A percentile compares a stretch with the other conserved stretches of the same genome.
Evolutionary conservation across 2,329 filamentous ascomycete species (phyloP).

Genomic region (Bretziella fagacearum): DNA sequence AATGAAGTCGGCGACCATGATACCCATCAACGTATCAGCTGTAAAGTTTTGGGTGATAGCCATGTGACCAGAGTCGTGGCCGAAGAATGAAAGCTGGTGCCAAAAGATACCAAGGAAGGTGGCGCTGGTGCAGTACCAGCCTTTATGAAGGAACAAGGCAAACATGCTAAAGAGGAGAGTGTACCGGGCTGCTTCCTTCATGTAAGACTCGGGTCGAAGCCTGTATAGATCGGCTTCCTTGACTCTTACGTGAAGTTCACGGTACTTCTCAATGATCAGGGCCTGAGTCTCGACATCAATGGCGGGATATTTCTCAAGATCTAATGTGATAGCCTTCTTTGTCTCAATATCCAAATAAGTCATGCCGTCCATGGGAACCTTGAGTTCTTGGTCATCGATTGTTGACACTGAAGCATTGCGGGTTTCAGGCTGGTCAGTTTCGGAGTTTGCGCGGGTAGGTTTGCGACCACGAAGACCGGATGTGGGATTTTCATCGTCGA

Average conservation of each 20-base stretch:
- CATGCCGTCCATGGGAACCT: conserved; percentile 32
- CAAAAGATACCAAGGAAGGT: conserved; percentile 67
- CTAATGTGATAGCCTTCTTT: conserved; percentile 54
- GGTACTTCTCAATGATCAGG: conserved; percentile 63
- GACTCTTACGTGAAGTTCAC: conserved; percentile 56
- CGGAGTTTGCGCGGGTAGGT: background rate
- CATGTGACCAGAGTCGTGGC: conserved; percentile 93
- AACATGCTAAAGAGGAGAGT: conserved; percentile 42
- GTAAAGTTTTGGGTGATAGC: conserved; percentile 87
- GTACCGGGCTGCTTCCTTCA: conserved; percentile 58
- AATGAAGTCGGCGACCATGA: conserved; percentile 75
- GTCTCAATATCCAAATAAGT: conserved; percentile 59
- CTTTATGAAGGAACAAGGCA: conserved; percentile 41
- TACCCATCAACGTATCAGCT: conserved; percentile 68
- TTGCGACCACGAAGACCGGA: conserved; percentile 12
- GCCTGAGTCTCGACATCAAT: conserved; percentile 59
- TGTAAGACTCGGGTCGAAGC: conserved; percentile 71
- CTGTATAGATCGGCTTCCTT: conserved; percentile 60
- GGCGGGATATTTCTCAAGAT: conserved; percentile 63
- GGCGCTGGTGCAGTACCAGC: conserved; percentile 54
- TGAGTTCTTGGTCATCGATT: conserved; percentile 26
- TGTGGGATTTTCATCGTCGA: conserved; percentile 24
- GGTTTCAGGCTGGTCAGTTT: background rate
- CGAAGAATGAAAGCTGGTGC: conserved; percentile 89
- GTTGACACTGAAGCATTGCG: conserved; percentile 7